Conservation (phyloP, 2,329 filamentous ascomycete species). For the Colletotrichum sp. region DNA sequence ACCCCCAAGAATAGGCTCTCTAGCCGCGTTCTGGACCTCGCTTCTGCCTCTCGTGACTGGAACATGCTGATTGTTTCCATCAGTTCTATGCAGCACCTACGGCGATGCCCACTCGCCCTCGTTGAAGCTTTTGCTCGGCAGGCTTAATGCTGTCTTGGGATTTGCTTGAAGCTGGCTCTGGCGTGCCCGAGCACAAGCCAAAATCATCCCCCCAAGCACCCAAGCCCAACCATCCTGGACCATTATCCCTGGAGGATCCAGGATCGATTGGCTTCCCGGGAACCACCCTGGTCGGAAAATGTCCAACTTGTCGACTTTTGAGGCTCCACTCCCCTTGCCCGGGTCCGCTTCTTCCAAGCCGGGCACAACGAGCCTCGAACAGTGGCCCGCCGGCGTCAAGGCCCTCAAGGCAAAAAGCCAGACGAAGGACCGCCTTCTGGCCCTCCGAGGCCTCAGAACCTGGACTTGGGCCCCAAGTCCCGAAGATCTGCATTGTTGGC, state of each 20-base stretch:
- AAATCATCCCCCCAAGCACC: background rate
- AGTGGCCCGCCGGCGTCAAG: background rate
- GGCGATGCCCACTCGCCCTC: background rate
- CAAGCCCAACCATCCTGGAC: background rate
- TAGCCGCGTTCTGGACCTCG: background rate
- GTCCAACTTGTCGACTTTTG: background rate
- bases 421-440: background rate
- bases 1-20: background rate
- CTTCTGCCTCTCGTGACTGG: background rate
- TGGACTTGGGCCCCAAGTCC: background rate
- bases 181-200: background rate
- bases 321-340: background rate
- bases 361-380: background rate
- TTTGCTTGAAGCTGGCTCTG: background rate
- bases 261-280: constrained; percentile 17
- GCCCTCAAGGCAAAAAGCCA: background rate
- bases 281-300: background rate
- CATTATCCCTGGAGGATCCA: background rate
- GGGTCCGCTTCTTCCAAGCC: background rate
- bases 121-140: background rate
- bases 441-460: background rate
- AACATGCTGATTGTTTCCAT: background rate
- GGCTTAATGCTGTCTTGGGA: background rate
- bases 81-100: background rate
- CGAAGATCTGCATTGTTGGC: constrained; percentile 17